Base-by-base conservation (phyloP, 148 eudicot genomes). In the Talinum fruticosum region DNA sequence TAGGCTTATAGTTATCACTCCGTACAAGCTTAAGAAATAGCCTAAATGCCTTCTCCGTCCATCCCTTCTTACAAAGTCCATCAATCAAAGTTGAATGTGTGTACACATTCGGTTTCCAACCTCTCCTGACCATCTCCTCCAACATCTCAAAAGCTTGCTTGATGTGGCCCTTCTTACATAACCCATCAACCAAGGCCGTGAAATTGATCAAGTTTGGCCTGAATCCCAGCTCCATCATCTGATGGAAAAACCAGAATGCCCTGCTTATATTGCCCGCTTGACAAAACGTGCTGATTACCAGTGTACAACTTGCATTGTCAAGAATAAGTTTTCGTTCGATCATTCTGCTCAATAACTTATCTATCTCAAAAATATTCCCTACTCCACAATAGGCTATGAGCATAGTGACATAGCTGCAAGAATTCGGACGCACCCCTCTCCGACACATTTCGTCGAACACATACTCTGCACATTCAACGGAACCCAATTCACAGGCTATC, bases 21-120 rank as follows among this genome's bases (percentile, higher is more conserved):
- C 90, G 82, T 68, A 95, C 93, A 54, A 95, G 97, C 89, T 92
- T 95, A 65, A 95, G 87, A 71, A 95, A 95, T 35, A 95, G 82
- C 83, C 99, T 89, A 83, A 95, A 95, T 5, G 99, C 99, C 87
- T 90, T 95, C 65, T 95, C 99, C 0, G 92, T 91, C 99, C 99
- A 95, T n/a, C 99, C 99, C 68, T 92, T 95, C 83, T 92, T 92
- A 86, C 97, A 92, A 10, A 95, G 85, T 12, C 99, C 97, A 71
- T 95, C 89, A 72, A 95, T 95, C 80, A 95, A 80, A 6, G 84
- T 79, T 0, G 99, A 91, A 86, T 95, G 99, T 18, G 96, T 95
- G 72, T 91, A 95, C 15, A 92, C 93, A 89, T 95, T 95, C 0
- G 99, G 99, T 66, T 91, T 95, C 90, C 92, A 91, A 8, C 94